Base-by-base conservation (phyloP, 1,284 basidiomycete species). In the Ceratorhiza oryzae-sativae region DNA sequence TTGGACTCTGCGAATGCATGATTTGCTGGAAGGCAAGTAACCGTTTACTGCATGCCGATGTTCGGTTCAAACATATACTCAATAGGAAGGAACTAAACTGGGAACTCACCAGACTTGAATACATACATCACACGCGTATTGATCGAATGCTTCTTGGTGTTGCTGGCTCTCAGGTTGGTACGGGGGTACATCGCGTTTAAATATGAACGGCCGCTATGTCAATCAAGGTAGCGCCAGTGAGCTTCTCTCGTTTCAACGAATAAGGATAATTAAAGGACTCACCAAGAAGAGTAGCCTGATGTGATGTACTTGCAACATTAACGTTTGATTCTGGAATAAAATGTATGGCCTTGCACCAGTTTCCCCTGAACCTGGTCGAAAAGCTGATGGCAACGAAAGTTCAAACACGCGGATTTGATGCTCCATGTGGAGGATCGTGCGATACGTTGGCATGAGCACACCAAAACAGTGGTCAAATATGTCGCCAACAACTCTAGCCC, bases 121-220 rank as follows among this genome's bases (percentile, higher is more conserved):
- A 27, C 65, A 68, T 13, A 68, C 65, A 46, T 68, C 65, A n/a
- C 65, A 68, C 4, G 65, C 65, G 41, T 68, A 58, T 27, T 68
- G 65, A 32, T 68, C 65, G 34, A 68, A 68, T 10, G 27, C 13
- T 58, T 68, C 65, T 36, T 58, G 51, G 41, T 27, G 53, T 1
- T 20, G 49, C 30, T 42, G 34, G 27, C 58, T 34, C 25, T 68
- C 53, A 6, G 36, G 23, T 20, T 56, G 39, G 18, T 68, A 68
- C 13, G 65, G 51, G 1, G 51, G 41, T 20, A 58, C 53, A 58
- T 68, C 65, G 12, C 65, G 65, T n/a, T 68, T 68, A 20, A 56
- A 68, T 20, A 68, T 18, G 34, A 68, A 68, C 27, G 65, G 65
- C 25, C 65, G 65, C 65, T 68, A 48, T 3, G 25, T 18, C 2